Conservation (phyloP, 2,329 filamentous ascomycete genomes). For the Phaeophleospora eucalypticola region DNA sequence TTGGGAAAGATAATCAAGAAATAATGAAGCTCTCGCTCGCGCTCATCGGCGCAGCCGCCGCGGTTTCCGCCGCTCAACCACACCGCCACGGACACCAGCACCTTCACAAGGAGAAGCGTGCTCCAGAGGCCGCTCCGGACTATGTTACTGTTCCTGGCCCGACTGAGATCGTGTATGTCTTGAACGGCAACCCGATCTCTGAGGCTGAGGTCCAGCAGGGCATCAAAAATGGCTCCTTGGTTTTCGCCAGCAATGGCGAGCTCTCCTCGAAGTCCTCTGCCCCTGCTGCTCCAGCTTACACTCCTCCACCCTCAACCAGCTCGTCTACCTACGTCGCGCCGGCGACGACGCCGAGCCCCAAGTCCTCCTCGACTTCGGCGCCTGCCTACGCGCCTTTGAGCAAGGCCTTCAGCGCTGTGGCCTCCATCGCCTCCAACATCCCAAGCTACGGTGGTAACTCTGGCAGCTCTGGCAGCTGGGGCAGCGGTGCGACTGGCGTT, state of each 20-base stretch:
- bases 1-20: slow-evolving; percentile 9
- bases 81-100: slow-evolving; percentile 56
- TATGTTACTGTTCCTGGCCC: slow-evolving; percentile 55
- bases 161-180: slow-evolving; percentile 66
- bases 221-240: slow-evolving; percentile 61
- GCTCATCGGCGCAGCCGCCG: slow-evolving; percentile 35
- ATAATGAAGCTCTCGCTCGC: slow-evolving; percentile 36
- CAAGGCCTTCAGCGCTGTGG: slow-evolving; percentile 3
- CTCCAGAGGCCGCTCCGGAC: slow-evolving; percentile 42
- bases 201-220: slow-evolving; percentile 65
- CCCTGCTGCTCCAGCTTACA: slow-evolving; percentile 1
- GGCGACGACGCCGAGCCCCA: neutral
- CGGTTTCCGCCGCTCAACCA: slow-evolving; percentile 53
- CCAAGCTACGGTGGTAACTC: slow-evolving; percentile 1
- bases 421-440: slow-evolving; percentile 4
- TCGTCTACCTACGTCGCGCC: neutral
- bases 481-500: slow-evolving; percentile 49
- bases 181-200: slow-evolving; percentile 61
- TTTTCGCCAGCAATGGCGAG: slow-evolving; percentile 56
- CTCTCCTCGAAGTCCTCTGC: slow-evolving; percentile 31
- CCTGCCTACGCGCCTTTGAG: neutral
- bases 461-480: slow-evolving; percentile 6
- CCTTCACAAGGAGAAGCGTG: slow-evolving; percentile 56
- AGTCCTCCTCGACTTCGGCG: neutral
- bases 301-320: slow-evolving; percentile 10